Percentiles rank a stretch among this genome's conserved stretches.
These are phyloP conservation scores for Alternaria angustiovoidea DNA, from an alignment of 2,329 filamentous ascomycete species.

Conservation along the genomic window DNA sequence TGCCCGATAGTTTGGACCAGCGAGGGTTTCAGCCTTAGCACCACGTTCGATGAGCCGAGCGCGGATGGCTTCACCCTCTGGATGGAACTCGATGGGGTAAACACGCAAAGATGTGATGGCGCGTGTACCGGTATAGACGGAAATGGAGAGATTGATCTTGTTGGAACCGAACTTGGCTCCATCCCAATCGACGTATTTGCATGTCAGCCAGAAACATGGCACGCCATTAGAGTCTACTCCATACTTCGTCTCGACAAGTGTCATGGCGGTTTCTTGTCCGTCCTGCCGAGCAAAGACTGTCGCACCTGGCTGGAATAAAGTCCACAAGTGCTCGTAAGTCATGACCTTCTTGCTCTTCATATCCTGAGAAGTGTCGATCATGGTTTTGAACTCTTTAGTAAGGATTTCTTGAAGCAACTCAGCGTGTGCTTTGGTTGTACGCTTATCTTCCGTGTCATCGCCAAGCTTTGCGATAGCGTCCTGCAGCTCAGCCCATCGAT, in stretches of 20 bases:
- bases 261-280: constrained; percentile 47
- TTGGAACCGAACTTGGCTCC: constrained; percentile 45
- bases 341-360: constrained; percentile 52
- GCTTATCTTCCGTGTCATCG: constrained; percentile 38
- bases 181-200: constrained; percentile 51
- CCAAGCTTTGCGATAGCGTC: constrained; percentile 35
- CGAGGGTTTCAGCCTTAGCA: constrained; percentile 56
- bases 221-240: constrained; percentile 44
- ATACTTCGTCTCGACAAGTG: constrained; percentile 40
- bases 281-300: constrained; percentile 46
- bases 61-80: constrained; percentile 50
- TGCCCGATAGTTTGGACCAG: constrained; percentile 59
- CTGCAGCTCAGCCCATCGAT: constrained; percentile 65
- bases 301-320: constrained; percentile 52
- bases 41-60: constrained; percentile 56
- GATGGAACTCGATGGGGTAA: constrained; percentile 57
- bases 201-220: constrained; percentile 49
- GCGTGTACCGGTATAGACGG: constrained; percentile 51
- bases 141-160: constrained; percentile 41
- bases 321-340: constrained; percentile 56
- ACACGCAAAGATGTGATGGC: constrained; percentile 53
- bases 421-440: constrained; percentile 50
- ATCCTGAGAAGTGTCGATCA: constrained; percentile 53
- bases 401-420: constrained; percentile 51
- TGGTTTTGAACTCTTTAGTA: constrained; percentile 52